Conservation (phyloP, 208 protist genomes). For the Acanthamoeba royreba region DNA sequence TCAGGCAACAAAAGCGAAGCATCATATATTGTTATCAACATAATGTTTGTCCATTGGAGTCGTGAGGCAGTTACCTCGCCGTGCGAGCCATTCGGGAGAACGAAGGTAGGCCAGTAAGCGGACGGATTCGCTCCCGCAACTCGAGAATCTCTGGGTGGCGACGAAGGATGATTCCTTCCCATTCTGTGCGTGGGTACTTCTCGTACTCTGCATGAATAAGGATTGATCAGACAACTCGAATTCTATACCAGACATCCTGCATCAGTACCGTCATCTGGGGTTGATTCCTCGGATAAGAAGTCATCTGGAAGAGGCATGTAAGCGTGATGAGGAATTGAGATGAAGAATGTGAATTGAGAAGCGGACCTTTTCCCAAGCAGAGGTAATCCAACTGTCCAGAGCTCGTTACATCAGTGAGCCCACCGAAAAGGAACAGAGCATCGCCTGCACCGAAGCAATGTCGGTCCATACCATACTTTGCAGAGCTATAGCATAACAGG, state of each 20-base stretch:
- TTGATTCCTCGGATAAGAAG: neutral
- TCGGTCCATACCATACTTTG: too few relatives aligned
- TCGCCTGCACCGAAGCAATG: too few relatives aligned
- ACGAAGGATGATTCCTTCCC: constrained; percentile 38
- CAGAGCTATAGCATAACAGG: too few relatives aligned
- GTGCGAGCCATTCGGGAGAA: neutral
- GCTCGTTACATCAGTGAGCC: neutral
- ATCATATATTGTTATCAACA: too few relatives aligned
- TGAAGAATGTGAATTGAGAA: too few relatives aligned
- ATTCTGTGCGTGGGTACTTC: neutral
- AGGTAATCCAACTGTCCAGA: neutral
- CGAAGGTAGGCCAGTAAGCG: constrained; percentile 9
- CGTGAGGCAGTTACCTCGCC: neutral
- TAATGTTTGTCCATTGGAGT: too few relatives aligned
- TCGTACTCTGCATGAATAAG: neutral
- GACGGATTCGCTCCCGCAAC: constrained; percentile 55
- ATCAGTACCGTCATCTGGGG: neutral
- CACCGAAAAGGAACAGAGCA: neutral
- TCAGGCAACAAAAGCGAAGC: neutral
- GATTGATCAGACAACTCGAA: too few relatives aligned
- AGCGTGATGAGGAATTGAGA: too few relatives aligned
- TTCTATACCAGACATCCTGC: too few relatives aligned
- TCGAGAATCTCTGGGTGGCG: constrained; percentile 67
- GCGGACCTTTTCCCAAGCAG: neutral
- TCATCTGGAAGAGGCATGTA: too few relatives aligned